Conservation (phyloP, 352 stramenopile species). For the Globisporangium megalacanthum region DNA sequence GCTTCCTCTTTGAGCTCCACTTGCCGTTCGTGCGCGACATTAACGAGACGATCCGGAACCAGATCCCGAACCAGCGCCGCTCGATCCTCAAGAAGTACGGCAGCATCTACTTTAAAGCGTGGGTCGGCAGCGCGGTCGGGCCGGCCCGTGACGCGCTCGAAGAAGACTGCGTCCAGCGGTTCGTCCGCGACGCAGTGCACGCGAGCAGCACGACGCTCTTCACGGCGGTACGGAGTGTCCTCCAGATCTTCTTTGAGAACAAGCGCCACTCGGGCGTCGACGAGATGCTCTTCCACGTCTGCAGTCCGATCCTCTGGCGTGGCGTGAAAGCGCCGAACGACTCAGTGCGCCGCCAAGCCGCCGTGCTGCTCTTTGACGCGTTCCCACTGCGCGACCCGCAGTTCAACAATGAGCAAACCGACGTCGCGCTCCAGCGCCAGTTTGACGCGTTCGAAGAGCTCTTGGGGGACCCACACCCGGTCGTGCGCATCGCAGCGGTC, state of each 20-base stretch:
- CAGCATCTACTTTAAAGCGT: constrained; percentile 82
- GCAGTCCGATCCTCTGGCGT: constrained; percentile 82
- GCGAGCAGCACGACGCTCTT: constrained; percentile 64
- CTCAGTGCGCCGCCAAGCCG: constrained; percentile 74
- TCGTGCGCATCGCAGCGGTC: constrained; percentile 71
- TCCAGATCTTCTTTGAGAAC: constrained; percentile 86
- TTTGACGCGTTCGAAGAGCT: constrained; percentile 81
- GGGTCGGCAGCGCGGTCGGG: constrained; percentile 47
- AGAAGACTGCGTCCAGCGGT: constrained; percentile 79
- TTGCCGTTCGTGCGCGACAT: constrained; percentile 81
- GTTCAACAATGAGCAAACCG: constrained; percentile 74
- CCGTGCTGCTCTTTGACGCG: constrained; percentile 79
- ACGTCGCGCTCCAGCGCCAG: constrained; percentile 72
- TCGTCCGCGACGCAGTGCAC: constrained; percentile 69
- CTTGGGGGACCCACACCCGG: constrained; percentile 65
- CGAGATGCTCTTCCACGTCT: constrained; percentile 80
- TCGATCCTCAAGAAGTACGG: constrained; percentile 80
- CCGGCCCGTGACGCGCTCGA: constrained; percentile 65
- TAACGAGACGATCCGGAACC: constrained; percentile 85
- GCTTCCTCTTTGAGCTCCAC: constrained; percentile 85
- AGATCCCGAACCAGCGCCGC: constrained; percentile 77
- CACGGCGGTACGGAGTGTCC: constrained; percentile 49
- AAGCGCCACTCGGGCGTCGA: constrained; percentile 77
- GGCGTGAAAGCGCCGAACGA: constrained; percentile 80
- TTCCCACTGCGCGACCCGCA: constrained; percentile 75